Evolutionary conservation across 495 filamentous ascomycete genomes (phyloP).

Genomic region (Aspergillus bridgeri): DNA sequence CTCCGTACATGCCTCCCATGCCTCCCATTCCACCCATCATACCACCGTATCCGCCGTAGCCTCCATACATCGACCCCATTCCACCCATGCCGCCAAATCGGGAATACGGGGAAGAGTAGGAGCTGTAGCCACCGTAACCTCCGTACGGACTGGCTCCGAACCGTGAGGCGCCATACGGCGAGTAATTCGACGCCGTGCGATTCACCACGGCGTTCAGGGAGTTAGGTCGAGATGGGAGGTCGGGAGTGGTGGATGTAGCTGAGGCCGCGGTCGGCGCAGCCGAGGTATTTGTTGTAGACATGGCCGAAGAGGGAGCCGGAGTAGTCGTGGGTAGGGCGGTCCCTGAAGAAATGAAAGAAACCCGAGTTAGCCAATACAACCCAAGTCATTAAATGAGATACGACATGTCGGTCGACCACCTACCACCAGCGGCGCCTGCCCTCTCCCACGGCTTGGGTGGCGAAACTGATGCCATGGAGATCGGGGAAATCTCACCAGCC

Average conservation of each 20-base stretch:
- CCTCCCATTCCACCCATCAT: slow-evolving; percentile 54
- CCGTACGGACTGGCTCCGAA: slow-evolving; percentile 52
- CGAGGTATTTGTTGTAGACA: slow-evolving; percentile 35
- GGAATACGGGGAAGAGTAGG: slow-evolving; percentile 63
- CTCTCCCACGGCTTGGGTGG: slow-evolving; percentile 97
- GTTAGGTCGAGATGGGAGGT: slow-evolving; percentile 77
- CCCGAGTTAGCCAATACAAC: slow-evolving; percentile 4
- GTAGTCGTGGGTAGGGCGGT: slow-evolving; percentile 34
- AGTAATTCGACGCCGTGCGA: slow-evolving; percentile 78
- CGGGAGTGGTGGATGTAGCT: slow-evolving; percentile 53
- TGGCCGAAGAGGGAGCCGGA: slow-evolving; percentile 37
- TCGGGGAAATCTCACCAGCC: slow-evolving; percentile 25
- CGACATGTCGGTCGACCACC: slow-evolving; percentile 7
- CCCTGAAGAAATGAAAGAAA: slow-evolving; percentile 24
- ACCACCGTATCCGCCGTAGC: slow-evolving; percentile 44
- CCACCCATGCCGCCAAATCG: slow-evolving; percentile 59
- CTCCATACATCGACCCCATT: slow-evolving; percentile 58
- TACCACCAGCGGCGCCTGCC: slow-evolving; percentile 60
- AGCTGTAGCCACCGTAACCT: slow-evolving; percentile 46
- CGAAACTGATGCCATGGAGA: slow-evolving; percentile 58
- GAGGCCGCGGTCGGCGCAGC: slow-evolving; percentile 39
- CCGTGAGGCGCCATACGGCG: slow-evolving; percentile 65
- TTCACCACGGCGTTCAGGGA: slow-evolving; percentile 75
- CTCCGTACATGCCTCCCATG: slow-evolving; percentile 57
- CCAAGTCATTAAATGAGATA: neutral